Conservation (phyloP, 805 yeast genomes). For the Lachancea sp. region DNA sequence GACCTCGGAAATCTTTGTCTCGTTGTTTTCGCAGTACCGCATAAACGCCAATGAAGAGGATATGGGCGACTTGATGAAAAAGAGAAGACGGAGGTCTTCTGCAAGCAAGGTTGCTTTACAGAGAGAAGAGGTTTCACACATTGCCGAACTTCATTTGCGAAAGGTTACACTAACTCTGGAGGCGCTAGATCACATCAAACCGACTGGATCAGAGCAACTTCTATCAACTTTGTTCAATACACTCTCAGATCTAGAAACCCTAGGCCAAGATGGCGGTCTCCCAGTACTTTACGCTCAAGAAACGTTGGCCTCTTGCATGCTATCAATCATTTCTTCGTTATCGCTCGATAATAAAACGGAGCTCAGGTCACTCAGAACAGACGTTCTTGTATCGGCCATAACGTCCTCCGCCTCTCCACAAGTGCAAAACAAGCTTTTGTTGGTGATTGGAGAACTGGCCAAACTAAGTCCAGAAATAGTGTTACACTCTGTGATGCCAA, state of each 20-base stretch:
- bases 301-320: constrained; percentile 80
- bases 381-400: constrained; percentile 83
- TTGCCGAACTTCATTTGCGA: constrained; percentile 74
- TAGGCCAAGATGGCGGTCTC: constrained; percentile 85
- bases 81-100: constrained; percentile 74
- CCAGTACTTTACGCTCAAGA: constrained; percentile 92
- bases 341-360: constrained; percentile 43
- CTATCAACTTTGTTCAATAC: constrained; percentile 51
- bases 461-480: constrained; percentile 84
- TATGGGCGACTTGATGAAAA: constrained; percentile 46
- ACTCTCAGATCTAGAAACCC: constrained; percentile 68
- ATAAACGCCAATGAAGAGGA: constrained; percentile 40
- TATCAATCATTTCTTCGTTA: constrained; percentile 54
- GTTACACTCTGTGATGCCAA: constrained; percentile 97
- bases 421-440: constrained; percentile 79
- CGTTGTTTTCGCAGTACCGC: constrained; percentile 53
- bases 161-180: constrained; percentile 77
- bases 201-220: constrained; percentile 37
- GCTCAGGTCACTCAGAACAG: constrained; percentile 71
- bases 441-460: constrained; percentile 84
- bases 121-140: constrained; percentile 57
- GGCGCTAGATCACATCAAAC: constrained; percentile 49
- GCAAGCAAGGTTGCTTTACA: constrained; percentile 70
- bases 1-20: constrained; percentile 49
- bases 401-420: constrained; percentile 88